Base-by-base conservation (phyloP, 169 alveolate genomes). In the Plasmodium sp. region DNA sequence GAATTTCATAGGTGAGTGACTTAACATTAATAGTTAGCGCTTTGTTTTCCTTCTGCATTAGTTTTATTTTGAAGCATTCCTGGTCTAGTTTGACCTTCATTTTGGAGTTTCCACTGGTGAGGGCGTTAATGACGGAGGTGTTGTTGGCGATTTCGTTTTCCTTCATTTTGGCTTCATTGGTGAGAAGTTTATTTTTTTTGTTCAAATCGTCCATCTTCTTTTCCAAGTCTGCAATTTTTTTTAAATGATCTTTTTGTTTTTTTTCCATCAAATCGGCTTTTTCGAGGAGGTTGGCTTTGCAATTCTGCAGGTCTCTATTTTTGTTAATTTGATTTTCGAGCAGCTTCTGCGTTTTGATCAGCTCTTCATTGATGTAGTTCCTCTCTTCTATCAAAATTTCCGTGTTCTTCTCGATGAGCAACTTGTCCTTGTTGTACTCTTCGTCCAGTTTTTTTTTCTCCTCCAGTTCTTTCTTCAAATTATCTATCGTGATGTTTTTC, bases 21-120 rank as follows among this genome's bases (percentile, higher is more conserved):
- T 90, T 90, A 14, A 90, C 94, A 80, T 90, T 39, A 41, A 90
- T 81, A 58, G 41, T 67, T 43, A 90, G 51, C 5, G 94, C 16
- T 74, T 90, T 90, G 22, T 90, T 90, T 80, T 86, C 93, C 81
- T 86, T 86, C 67, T 86, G 86, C 43, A 86, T 12, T 34, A 75
- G 58, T 86, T 86, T 86, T 18, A 75, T 77, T 77, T 86, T 86
- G 81, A 56, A 86, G 81, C 71, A 86, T 75, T 86, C 93, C 67
- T 86, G 93, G 81, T 86, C 93, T 86, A 86, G 45, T 45, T 86
- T 86, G 36, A 86, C 81, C 56, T 86, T 86, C 82, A 86, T 86
- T 34, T 86, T 86, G 9, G 86, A 41, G 22, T 86, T 86, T 3
- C 45, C 71, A 86, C 41, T 75, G 58, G 75, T 86, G 22, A 86